Conservation (phyloP, 2,329 filamentous ascomycete genomes). For the Phaeosphaeriaceae sp. region DNA sequence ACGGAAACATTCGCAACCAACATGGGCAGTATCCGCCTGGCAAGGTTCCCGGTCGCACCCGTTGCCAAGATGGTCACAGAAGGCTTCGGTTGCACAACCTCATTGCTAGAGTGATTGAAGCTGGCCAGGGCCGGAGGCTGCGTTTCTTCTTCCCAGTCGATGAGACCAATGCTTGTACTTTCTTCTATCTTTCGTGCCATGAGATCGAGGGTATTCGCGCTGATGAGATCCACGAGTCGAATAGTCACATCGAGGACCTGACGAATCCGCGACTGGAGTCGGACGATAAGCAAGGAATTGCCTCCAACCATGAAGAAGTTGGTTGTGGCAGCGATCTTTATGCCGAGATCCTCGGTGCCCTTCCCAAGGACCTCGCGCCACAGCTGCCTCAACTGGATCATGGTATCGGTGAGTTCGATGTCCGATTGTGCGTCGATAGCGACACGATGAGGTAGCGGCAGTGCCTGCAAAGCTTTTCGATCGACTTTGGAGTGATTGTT, state of each 20-base stretch:
- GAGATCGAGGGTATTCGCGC: constrained; percentile 45
- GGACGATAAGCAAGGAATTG: constrained; percentile 9
- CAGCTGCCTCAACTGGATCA: not conserved
- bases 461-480: not conserved
- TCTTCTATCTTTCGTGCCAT: constrained; percentile 48
- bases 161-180: not conserved
- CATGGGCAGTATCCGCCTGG: no score
- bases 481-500: not conserved
- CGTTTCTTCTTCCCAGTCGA: constrained; percentile 54
- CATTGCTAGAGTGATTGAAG: not conserved
- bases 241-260: constrained; percentile 28
- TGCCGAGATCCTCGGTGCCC: not conserved
- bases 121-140: not conserved
- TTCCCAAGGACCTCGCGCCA: not conserved
- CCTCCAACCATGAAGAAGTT: not conserved
- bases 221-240: constrained; percentile 44
- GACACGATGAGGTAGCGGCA: not conserved
- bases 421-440: not conserved
- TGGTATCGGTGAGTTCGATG: not conserved
- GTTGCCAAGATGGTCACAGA: no score
- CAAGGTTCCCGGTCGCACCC: no score
- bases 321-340: not conserved
- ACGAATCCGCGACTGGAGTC: constrained; percentile 30
- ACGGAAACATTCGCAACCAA: constrained; percentile 28
- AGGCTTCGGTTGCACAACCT: not conserved